Evolutionary conservation across 257 asterid species (phyloP).

Genomic region (Solanum pimpinellifolium): DNA sequence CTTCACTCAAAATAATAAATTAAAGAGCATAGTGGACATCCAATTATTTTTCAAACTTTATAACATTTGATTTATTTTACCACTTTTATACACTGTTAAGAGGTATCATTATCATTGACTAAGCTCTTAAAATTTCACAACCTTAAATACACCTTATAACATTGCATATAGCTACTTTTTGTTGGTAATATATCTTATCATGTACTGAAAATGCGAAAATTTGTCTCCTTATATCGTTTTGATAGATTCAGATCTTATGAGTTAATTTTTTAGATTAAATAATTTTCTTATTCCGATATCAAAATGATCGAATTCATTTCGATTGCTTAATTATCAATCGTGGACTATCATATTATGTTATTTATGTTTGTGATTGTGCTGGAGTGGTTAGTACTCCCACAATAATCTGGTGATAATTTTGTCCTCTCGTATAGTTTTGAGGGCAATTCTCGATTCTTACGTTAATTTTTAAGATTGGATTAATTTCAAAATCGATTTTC

Average conservation of each 20-base stretch:
- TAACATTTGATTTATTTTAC: neutral
- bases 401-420: too few species aligned
- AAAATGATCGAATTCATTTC: neutral
- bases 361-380: neutral
- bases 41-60: neutral
- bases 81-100: neutral
- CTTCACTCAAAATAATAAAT: neutral
- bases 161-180: neutral
- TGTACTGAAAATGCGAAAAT: neutral
- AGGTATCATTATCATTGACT: neutral
- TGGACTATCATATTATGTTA: neutral
- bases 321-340: neutral
- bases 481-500: too few species aligned
- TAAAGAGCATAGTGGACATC: neutral
- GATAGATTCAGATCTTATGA: neutral
- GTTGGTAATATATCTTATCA: neutral
- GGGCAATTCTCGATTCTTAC: too few species aligned
- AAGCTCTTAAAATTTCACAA: neutral
- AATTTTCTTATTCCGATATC: neutral
- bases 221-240: neutral
- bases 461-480: too few species aligned
- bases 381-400: neutral
- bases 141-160: neutral
- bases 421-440: too few species aligned
- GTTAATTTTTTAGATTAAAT: neutral